A percentile compares a stretch with the other conserved stretches of the same genome.
Conservation (phyloP, 2,329 filamentous ascomycete genomes). For the Pestalotiopsis sp. region DNA sequence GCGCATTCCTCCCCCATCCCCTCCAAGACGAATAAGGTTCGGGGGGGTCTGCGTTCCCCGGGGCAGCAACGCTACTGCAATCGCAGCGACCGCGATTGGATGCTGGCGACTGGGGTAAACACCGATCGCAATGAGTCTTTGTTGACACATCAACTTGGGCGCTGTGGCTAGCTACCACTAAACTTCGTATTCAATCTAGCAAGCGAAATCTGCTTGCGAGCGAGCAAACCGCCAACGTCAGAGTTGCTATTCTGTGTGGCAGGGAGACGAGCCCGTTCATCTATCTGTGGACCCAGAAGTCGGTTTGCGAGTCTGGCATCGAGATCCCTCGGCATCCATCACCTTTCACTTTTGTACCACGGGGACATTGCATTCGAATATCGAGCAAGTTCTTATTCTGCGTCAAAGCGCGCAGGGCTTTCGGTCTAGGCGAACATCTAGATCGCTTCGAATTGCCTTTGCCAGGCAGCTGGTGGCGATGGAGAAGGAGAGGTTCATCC, state of each 20-base stretch:
- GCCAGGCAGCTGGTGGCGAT: background rate
- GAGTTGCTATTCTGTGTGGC: background rate
- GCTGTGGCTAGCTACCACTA: background rate
- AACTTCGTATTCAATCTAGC: background rate
- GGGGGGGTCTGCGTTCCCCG: background rate
- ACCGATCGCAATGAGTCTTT: slow-evolving; percentile 6
- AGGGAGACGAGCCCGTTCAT: background rate
- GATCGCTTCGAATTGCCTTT: background rate
- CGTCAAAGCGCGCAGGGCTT: background rate
- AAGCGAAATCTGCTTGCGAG: background rate
- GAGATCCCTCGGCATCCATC: background rate
- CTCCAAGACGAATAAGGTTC: background rate
- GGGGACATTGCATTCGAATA: background rate
- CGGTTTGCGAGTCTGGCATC: background rate
- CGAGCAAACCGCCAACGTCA: background rate
- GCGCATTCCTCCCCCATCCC: background rate
- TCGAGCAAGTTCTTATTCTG: background rate
- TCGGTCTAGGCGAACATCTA: background rate
- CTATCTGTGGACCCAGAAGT: background rate
- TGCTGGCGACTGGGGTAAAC: slow-evolving; percentile 8
- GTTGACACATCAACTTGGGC: slow-evolving; percentile 4
- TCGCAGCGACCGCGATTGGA: background rate
- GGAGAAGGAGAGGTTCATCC: slow-evolving; percentile 7
- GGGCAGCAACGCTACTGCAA: background rate
- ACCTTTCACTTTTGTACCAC: background rate